Percentiles rank a stretch among this genome's conserved stretches.
Evolutionary conservation across 2,329 filamentous ascomycete genomes (phyloP).

Genomic region (Penicillium sp.): DNA sequence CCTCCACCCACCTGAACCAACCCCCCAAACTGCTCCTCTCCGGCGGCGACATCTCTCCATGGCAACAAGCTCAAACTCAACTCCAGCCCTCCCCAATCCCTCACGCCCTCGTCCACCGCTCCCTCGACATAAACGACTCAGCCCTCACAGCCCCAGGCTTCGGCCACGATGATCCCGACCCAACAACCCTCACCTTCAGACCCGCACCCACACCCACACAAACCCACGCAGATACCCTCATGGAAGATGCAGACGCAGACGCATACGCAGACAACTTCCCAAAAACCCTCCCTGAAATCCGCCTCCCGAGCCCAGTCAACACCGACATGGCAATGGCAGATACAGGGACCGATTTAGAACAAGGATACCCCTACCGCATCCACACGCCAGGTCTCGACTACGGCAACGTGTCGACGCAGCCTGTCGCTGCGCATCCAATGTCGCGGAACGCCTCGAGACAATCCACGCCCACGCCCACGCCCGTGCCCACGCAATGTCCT

Average conservation of each 20-base stretch:
- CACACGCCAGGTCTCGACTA: conserved; percentile 1
- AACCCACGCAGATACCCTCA: not conserved
- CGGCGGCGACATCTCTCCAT: conserved; percentile 26
- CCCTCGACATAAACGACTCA: conserved; percentile 33
- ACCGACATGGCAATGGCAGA: conserved; percentile 25
- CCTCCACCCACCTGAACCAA: not conserved
- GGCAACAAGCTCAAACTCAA: conserved; percentile 4
- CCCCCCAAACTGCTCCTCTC: not conserved
- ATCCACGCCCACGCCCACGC: not conserved
- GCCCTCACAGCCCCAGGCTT: conserved; percentile 1
- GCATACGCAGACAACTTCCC: not conserved
- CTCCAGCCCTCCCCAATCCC: conserved; percentile 36
- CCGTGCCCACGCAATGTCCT: not conserved
- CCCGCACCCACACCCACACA: not conserved
- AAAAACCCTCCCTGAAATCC: conserved; percentile 14
- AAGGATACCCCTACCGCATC: not conserved
- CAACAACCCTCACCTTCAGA: not conserved
- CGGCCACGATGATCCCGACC: not conserved
- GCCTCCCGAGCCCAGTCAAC: conserved; percentile 47
- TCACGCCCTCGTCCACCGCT: conserved; percentile 32
- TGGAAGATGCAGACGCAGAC: not conserved
- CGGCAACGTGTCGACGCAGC: not conserved
- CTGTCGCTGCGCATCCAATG: conserved; percentile 4
- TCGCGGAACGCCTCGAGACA: not conserved
- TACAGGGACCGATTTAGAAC: not conserved